Percentiles rank a stretch among this genome's conserved stretches.
These are phyloP conservation scores for Fagus crenata DNA, from an alignment of 306 rosid species.

Conservation along the genomic window DNA sequence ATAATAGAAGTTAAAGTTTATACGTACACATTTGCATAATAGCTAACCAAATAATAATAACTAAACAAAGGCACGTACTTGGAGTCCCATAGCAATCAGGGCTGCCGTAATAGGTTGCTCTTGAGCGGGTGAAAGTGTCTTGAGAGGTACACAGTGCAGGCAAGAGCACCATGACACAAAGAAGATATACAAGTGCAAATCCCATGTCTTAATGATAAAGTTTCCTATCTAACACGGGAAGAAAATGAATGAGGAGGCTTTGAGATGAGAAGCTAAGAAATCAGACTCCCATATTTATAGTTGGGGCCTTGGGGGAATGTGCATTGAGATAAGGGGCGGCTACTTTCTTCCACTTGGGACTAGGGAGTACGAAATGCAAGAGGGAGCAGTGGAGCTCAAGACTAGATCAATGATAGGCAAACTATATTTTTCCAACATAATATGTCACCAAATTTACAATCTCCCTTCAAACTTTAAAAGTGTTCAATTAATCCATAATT, in stretches of 20 bases:
- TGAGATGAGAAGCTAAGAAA: constrained; percentile 38
- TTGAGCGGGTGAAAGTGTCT: constrained; percentile 48
- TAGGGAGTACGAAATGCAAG: no score
- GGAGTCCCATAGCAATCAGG: constrained; percentile 80
- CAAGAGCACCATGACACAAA: constrained; percentile 44
- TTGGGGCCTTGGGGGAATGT: constrained; percentile 19
- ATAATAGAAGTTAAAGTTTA: no score
- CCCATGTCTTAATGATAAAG: constrained; percentile 38
- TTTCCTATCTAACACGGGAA: neutral
- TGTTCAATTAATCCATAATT: no score
- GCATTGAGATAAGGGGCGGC: constrained; percentile 25
- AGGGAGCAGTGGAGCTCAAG: neutral
- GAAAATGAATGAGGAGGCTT: constrained; percentile 5
- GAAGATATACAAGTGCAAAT: constrained; percentile 28
- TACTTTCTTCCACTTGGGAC: constrained; percentile 36
- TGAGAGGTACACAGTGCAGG: constrained; percentile 58
- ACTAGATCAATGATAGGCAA: constrained; percentile 3
- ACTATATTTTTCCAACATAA: no score
- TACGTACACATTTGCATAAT: no score
- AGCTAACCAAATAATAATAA: no score
- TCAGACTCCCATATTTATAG: constrained; percentile 50
- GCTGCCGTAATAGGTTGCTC: constrained; percentile 89
- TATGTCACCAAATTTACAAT: no score
- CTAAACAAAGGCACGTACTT: constrained; percentile 39
- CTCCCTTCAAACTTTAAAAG: no score